phyloP scores from a whole-genome alignment of 2,329 filamentous ascomycete genomes.

The Bipolaris bicolor region DNA sequence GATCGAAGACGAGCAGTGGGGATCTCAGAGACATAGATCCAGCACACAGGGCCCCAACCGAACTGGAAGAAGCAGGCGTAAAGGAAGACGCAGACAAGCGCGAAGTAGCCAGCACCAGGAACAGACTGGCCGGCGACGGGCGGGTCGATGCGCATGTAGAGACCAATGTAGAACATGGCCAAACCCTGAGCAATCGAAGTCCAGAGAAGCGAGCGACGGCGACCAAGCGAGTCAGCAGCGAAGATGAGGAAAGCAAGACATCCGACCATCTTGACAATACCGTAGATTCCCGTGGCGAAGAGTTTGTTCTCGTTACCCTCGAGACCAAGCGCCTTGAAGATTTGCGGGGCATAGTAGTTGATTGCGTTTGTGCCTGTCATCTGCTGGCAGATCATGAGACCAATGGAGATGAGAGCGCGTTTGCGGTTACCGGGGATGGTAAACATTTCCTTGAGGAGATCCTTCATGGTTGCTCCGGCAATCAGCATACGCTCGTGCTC shows the following conservation, averaged over 20 bases:
- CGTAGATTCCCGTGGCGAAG: slow-evolving; percentile 76
- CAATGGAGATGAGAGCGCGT: slow-evolving; percentile 69
- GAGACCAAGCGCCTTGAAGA: slow-evolving; percentile 71
- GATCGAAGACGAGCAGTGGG: slow-evolving; percentile 69
- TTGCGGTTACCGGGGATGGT: slow-evolving; percentile 60
- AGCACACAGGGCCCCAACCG: slow-evolving; percentile 72
- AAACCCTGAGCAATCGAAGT: slow-evolving; percentile 67
- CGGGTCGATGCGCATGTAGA: slow-evolving; percentile 69
- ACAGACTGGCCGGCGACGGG: slow-evolving; percentile 62
- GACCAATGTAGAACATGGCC: slow-evolving; percentile 73
- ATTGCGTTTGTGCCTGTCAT: slow-evolving; percentile 65
- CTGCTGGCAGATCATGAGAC: slow-evolving; percentile 70
- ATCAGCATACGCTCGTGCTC: slow-evolving; percentile 64
- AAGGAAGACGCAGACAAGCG: slow-evolving; percentile 73
- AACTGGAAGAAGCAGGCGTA: slow-evolving; percentile 70
- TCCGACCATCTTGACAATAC: slow-evolving; percentile 70
- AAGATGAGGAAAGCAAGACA: slow-evolving; percentile 70
- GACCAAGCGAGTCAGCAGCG: slow-evolving; percentile 71
- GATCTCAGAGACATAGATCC: slow-evolving; percentile 75
- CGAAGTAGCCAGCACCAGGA: slow-evolving; percentile 71
- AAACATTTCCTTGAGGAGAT: slow-evolving; percentile 54
- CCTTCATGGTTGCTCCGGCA: slow-evolving; percentile 55
- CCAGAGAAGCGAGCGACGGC: slow-evolving; percentile 67
- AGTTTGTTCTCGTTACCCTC: slow-evolving; percentile 63
- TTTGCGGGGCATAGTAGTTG: slow-evolving; percentile 72